These are phyloP conservation scores for Carex arenaria DNA, from an alignment of 202 grass and related monocot species.

Conservation along the genomic window DNA sequence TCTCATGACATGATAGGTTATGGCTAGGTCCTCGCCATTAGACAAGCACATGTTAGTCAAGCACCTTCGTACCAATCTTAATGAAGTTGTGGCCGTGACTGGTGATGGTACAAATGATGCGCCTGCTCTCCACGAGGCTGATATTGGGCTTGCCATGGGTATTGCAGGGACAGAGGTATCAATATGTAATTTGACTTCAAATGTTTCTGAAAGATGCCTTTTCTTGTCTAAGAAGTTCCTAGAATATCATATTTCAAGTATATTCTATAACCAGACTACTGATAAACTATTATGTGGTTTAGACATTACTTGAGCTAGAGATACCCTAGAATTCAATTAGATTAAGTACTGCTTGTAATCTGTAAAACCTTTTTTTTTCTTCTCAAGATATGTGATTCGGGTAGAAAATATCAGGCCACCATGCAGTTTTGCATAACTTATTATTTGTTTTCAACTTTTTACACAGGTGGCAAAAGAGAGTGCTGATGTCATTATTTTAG, in stretches of 20 bases:
- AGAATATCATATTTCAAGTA: background rate
- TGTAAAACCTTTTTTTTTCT: background rate
- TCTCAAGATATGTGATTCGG: background rate
- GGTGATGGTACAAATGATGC: slow-evolving; percentile 97
- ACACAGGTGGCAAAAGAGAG: slow-evolving; percentile 93
- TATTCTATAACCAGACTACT: background rate
- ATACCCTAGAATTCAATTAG: background rate
- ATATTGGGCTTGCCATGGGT: slow-evolving; percentile 96
- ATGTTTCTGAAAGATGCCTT: background rate
- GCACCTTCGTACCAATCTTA: slow-evolving; percentile 54
- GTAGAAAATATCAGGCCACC: background rate
- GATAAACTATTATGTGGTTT: background rate
- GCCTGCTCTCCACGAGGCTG: slow-evolving; percentile 93
- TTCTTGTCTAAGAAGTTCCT: too few relatives aligned
- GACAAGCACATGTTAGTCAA: slow-evolving; percentile 92
- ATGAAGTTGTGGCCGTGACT: slow-evolving; percentile 91
- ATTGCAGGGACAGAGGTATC: slow-evolving; percentile 93
- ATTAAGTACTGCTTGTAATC: background rate
- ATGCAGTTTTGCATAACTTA: background rate
- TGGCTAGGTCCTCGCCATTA: slow-evolving; percentile 90
- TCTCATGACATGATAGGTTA: slow-evolving; percentile 52
- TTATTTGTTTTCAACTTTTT: slow-evolving; percentile 12
- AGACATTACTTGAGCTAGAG: background rate
- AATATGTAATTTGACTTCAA: slow-evolving; percentile 8
- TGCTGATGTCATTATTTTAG: slow-evolving; percentile 96